phyloP scores from a whole-genome alignment of 495 filamentous ascomycete genomes.

The Apodospora peruviana region DNA sequence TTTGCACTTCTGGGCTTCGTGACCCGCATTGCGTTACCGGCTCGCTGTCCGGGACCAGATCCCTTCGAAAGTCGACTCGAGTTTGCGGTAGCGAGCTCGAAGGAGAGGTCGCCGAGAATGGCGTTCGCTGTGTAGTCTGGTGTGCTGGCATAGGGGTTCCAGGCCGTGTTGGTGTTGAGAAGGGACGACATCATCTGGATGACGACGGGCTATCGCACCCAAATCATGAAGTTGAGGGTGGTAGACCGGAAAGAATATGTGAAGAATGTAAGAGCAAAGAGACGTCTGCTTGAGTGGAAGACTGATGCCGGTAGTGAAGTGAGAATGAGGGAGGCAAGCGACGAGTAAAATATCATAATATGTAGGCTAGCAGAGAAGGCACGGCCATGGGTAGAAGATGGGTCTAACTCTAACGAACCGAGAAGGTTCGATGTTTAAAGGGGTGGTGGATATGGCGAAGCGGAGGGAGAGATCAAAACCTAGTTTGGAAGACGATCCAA shows the following conservation, averaged over 20 bases:
- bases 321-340: not conserved
- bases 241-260: not conserved
- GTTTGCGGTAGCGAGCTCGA: conserved; percentile 30
- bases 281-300: no score
- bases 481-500: conserved; percentile 19
- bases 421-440: conserved; percentile 6
- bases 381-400: not conserved
- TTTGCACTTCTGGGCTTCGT: conserved; percentile 63
- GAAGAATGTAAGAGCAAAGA: not conserved
- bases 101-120: conserved; percentile 33
- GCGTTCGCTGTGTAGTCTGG: conserved; percentile 24
- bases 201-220: not conserved
- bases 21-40: conserved; percentile 46
- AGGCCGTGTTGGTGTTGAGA: conserved; percentile 20
- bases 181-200: conserved; percentile 27
- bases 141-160: conserved; percentile 10
- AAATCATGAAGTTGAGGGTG: not conserved
- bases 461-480: conserved; percentile 20
- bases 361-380: not conserved
- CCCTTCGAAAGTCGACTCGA: conserved; percentile 36
- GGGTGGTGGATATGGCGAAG: conserved; percentile 8
- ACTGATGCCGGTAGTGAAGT: no score
- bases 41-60: conserved; percentile 30
- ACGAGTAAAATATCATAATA: not conserved
- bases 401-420: not conserved